These are phyloP conservation scores for Arabidopsis suecica DNA, from an alignment of 345 rosid genomes.

Conservation along the genomic window DNA sequence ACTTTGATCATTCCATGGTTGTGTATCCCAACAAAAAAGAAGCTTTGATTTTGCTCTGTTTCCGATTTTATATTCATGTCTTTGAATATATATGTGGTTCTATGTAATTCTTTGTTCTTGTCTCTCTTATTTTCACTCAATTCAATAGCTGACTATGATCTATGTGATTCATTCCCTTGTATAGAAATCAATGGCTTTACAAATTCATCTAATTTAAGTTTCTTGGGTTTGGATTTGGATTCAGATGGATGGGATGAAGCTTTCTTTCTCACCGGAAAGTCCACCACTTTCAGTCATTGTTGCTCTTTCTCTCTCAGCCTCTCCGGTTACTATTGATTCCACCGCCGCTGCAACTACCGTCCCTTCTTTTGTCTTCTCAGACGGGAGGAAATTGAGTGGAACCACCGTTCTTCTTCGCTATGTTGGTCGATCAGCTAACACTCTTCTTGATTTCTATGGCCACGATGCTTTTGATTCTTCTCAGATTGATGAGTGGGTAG, in stretches of 20 bases:
- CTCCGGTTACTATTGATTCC: conserved; percentile 45
- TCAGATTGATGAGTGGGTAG: conserved; percentile 91
- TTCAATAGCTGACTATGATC: too few relatives aligned
- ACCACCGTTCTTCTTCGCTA: conserved; percentile 62
- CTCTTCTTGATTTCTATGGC: conserved; percentile 59
- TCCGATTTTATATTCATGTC: too few relatives aligned
- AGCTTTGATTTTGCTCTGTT: too few relatives aligned
- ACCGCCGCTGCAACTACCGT: conserved; percentile 43
- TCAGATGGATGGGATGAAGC: conserved; percentile 54
- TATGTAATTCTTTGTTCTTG: too few relatives aligned
- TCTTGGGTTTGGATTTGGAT: conserved; percentile 6
- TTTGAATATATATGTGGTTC: too few relatives aligned
- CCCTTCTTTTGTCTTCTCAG: conserved; percentile 57
- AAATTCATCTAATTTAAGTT: background rate
- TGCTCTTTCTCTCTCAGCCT: conserved; percentile 59
- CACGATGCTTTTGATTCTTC: conserved; percentile 54
- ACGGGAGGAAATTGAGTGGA: conserved; percentile 70
- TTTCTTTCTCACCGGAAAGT: conserved; percentile 58
- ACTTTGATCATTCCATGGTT: too few relatives aligned
- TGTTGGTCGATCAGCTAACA: conserved; percentile 57
- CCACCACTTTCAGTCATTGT: conserved; percentile 71
- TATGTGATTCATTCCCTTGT: too few relatives aligned
- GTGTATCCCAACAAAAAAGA: too few relatives aligned
- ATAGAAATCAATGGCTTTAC: too few relatives aligned
- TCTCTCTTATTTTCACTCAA: too few relatives aligned